Conservation (phyloP, 2,329 filamentous ascomycete species). For the Sclerotinia spermophila region DNA sequence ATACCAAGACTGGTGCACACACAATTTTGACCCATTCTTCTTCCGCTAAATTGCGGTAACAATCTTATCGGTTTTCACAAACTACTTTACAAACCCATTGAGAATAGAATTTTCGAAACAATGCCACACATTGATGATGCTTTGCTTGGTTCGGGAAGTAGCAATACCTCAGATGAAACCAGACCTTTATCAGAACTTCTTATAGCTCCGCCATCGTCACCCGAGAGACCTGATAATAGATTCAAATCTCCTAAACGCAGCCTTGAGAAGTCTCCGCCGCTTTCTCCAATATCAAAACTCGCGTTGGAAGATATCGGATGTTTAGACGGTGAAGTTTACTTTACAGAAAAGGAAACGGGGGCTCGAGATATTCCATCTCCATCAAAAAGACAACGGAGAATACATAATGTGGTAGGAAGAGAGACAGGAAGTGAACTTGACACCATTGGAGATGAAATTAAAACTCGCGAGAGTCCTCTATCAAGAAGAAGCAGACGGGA, state of each 20-base stretch:
- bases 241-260: neutral
- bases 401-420: neutral
- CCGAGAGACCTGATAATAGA: neutral
- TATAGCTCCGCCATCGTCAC: neutral
- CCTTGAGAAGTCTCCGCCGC: neutral
- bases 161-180: neutral
- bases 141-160: neutral
- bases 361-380: neutral
- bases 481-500: neutral
- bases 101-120: neutral
- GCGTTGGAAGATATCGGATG: fast-evolving
- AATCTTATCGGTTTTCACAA: neutral
- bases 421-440: neutral
- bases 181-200: too few species aligned
- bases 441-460: neutral
- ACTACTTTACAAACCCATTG: neutral
- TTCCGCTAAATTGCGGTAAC: neutral
- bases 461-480: neutral
- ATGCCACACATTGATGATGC: neutral
- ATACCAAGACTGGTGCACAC: neutral
- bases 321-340: neutral
- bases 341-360: too few species aligned
- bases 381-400: neutral
- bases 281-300: neutral
- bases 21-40: neutral